A percentile compares a stretch with the other conserved stretches of the same genome.
These are phyloP conservation scores for Quercus berberidifolia DNA, from an alignment of 306 rosid species.

Conservation along the genomic window DNA sequence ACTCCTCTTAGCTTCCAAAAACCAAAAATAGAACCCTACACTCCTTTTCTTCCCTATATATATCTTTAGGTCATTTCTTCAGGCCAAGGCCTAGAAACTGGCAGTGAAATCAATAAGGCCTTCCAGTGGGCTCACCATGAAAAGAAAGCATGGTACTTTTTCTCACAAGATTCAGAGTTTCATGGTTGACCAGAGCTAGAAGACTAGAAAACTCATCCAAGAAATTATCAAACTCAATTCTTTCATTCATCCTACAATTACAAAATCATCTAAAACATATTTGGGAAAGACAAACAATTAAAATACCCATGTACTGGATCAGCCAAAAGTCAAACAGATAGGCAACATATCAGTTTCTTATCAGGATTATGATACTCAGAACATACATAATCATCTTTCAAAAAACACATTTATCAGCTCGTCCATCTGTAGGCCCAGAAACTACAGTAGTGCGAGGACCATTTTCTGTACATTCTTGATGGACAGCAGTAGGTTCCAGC, in stretches of 20 bases:
- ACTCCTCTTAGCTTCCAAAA: too few species aligned
- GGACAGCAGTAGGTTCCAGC: slow-evolving; percentile 13
- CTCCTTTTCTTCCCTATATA: too few species aligned
- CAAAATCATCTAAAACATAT: slow-evolving; percentile 14
- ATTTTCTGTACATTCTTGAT: slow-evolving; percentile 5
- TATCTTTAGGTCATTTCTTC: too few species aligned
- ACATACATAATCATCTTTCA: slow-evolving; percentile 17
- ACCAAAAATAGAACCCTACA: too few species aligned
- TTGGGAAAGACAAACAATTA: neutral
- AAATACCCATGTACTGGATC: slow-evolving; percentile 10
- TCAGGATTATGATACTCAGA: slow-evolving; percentile 21
- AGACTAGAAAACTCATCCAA: too few species aligned
- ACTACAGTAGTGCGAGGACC: slow-evolving; percentile 10
- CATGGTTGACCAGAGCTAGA: neutral
- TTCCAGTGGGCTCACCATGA: neutral
- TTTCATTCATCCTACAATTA: neutral
- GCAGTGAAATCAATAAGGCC: neutral
- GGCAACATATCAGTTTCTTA: slow-evolving; percentile 31
- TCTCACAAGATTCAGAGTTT: neutral
- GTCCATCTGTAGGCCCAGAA: slow-evolving; percentile 6
- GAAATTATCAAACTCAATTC: too few species aligned
- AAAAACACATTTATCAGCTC: slow-evolving; percentile 6
- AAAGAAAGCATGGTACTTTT: neutral
- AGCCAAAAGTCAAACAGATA: slow-evolving; percentile 5
- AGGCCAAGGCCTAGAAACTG: neutral